These are phyloP conservation scores for Canavalia ensiformis DNA, from an alignment of 306 rosid genomes.

Conservation along the genomic window DNA sequence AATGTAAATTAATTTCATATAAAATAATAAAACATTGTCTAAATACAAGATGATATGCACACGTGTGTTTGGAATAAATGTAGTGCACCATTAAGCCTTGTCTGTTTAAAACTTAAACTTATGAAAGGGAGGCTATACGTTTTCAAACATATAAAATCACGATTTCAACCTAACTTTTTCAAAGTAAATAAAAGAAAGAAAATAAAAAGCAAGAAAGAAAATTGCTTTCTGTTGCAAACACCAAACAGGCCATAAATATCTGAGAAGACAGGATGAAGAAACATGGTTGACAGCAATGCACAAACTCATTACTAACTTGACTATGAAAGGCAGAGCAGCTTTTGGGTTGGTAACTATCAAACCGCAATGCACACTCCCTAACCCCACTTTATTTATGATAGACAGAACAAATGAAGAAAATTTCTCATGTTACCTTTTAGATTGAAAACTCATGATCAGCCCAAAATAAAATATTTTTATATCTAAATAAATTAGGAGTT, in stretches of 20 bases:
- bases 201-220: no score
- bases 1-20: no score
- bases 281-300: constrained; percentile 29
- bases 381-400: background rate
- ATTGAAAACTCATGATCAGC: constrained; percentile 20
- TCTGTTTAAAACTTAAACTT: no score
- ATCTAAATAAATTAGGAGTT: constrained; percentile 30
- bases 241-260: background rate
- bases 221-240: no score
- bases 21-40: no score
- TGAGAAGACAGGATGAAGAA: background rate
- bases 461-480: constrained; percentile 23
- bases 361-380: background rate
- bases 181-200: no score
- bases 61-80: no score
- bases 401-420: background rate
- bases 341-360: constrained; percentile 23
- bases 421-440: background rate
- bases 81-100: no score
- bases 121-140: no score
- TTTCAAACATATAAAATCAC: no score
- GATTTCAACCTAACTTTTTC: no score
- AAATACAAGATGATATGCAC: no score
- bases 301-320: constrained; percentile 36
- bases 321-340: constrained; percentile 33